Evolutionary conservation across 2,329 filamentous ascomycete genomes (phyloP).

Genomic region (Falciphora oryzae): DNA sequence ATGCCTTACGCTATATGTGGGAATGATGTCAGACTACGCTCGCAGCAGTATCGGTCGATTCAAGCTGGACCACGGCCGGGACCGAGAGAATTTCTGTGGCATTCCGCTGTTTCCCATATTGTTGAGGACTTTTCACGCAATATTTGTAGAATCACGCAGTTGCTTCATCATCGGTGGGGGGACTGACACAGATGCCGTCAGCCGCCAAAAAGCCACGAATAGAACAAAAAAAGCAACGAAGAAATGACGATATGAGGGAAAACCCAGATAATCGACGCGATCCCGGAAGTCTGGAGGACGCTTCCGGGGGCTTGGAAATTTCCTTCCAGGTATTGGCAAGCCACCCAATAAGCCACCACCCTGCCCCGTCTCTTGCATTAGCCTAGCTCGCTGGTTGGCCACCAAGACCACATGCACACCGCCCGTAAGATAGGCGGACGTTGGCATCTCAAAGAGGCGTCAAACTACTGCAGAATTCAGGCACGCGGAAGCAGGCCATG

Average conservation of each 20-base stretch:
- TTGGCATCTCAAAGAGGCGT: background rate
- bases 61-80: background rate
- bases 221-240: no score
- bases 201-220: background rate
- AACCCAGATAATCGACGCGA: background rate
- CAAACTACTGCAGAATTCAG: background rate
- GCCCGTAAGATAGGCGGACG: background rate
- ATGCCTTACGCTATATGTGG: background rate
- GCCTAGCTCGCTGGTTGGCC: no score
- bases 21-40: background rate
- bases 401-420: background rate
- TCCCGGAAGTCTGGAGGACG: background rate
- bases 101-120: background rate
- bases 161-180: background rate
- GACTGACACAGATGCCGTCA: background rate
- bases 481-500: background rate
- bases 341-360: background rate
- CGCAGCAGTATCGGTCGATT: background rate
- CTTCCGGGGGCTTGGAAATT: background rate
- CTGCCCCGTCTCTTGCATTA: no score
- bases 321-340: background rate
- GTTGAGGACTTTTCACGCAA: background rate
- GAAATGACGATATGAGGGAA: no score
- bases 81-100: background rate
- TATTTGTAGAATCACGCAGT: background rate